phyloP scores from a whole-genome alignment of 345 rosid species.

The Lumnitzera racemosa region DNA sequence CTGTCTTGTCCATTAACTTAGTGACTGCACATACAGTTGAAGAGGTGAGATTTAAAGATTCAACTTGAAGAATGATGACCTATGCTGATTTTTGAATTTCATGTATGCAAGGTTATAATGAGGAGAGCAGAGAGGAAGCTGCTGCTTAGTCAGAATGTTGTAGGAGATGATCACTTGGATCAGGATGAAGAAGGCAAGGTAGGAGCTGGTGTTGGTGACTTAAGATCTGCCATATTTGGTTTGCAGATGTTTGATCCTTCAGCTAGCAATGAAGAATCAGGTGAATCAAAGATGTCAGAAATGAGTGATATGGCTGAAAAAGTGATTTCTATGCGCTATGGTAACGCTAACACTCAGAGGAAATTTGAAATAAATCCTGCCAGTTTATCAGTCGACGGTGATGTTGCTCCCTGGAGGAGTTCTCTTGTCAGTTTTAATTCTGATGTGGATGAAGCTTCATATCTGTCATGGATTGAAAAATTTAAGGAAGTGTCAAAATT shows the following conservation, averaged over 20 bases:
- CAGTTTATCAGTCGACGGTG: slow-evolving; percentile 18
- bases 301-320: slow-evolving; percentile 54
- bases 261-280: slow-evolving; percentile 28
- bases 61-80: slow-evolving; percentile 1
- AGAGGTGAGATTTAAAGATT: slow-evolving; percentile 42
- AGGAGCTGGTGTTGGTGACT: slow-evolving; percentile 39
- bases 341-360: slow-evolving; percentile 31
- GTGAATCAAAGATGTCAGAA: slow-evolving; percentile 39
- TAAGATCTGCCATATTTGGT: slow-evolving; percentile 66
- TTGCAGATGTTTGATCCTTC: slow-evolving; percentile 61
- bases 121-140: slow-evolving; percentile 71
- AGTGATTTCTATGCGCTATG: slow-evolving; percentile 52
- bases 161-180: slow-evolving; percentile 40
- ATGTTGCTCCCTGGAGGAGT: slow-evolving; percentile 18
- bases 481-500: slow-evolving; percentile 47
- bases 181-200: slow-evolving; percentile 40
- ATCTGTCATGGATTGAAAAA: slow-evolving; percentile 78
- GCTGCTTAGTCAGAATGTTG: slow-evolving; percentile 69
- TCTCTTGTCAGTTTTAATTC: slow-evolving; percentile 29
- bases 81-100: slow-evolving; percentile 2
- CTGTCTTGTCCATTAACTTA: slow-evolving; percentile 72
- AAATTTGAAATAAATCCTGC: slow-evolving; percentile 43
- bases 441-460: slow-evolving; percentile 77
- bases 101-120: slow-evolving; percentile 58
- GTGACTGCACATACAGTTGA: slow-evolving; percentile 64